Conservation (phyloP, 305 asterid species). For the Salvia sclarea region DNA sequence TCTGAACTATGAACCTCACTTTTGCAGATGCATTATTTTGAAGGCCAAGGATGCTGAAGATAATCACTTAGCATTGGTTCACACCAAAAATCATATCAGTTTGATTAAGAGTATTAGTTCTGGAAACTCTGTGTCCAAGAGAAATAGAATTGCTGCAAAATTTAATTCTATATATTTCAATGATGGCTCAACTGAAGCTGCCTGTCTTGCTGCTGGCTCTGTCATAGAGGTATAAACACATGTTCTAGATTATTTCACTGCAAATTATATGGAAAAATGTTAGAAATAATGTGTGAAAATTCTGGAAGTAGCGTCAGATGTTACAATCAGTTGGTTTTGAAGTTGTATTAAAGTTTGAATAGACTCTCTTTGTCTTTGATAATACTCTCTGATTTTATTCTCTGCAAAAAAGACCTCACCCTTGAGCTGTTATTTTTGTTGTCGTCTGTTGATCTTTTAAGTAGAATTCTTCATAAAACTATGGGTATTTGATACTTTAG, state of each 20-base stretch:
- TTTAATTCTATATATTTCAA: slow-evolving; percentile 85
- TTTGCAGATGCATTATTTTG: slow-evolving; percentile 68
- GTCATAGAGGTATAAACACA: slow-evolving; percentile 66
- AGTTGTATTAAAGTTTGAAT: background rate
- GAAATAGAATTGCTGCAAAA: slow-evolving; percentile 50
- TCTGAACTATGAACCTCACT: slow-evolving; percentile 14
- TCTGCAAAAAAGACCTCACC: background rate
- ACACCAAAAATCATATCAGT: slow-evolving; percentile 58
- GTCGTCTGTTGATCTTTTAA: background rate
- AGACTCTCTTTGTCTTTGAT: background rate
- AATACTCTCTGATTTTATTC: background rate
- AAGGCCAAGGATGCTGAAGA: slow-evolving; percentile 69
- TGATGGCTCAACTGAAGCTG: slow-evolving; percentile 86
- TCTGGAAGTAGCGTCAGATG: slow-evolving; percentile 17
- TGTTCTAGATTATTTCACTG: background rate
- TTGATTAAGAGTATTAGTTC: slow-evolving; percentile 73
- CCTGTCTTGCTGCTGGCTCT: slow-evolving; percentile 92
- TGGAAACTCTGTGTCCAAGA: slow-evolving; percentile 36
- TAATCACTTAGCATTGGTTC: slow-evolving; percentile 68
- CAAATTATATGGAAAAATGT: background rate
- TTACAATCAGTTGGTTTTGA: background rate
- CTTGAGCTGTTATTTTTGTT: background rate
- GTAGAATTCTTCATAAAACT: slow-evolving; percentile 3
- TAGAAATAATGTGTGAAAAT: background rate
- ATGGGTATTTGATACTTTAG: slow-evolving; percentile 39